phyloP scores from a whole-genome alignment of 2,329 filamentous ascomycete species.

The Trichophyton benhamiae region DNA sequence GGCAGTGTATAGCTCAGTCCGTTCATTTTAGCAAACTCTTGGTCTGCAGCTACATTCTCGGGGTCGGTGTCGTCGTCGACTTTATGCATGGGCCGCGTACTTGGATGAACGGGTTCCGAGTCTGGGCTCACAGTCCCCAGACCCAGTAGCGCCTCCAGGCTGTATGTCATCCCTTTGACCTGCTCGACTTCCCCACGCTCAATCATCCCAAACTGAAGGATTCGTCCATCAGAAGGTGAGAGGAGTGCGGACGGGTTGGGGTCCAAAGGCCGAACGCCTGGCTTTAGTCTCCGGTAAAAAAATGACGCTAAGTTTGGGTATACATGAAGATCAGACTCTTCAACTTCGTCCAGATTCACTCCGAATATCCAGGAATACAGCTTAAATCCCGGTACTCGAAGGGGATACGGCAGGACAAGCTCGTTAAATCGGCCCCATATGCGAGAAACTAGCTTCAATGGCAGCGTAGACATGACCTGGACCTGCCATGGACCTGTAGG shows the following conservation, averaged over 20 bases:
- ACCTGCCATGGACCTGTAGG: conserved; percentile 88
- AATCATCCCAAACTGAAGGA: conserved; percentile 86
- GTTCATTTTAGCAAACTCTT: conserved; percentile 89
- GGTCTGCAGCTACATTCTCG: conserved; percentile 63
- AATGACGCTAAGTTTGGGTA: conserved; percentile 93
- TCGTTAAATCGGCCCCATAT: conserved; percentile 90
- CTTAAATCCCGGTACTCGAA: conserved; percentile 80
- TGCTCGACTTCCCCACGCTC: conserved; percentile 92
- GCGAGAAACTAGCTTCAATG: conserved; percentile 78
- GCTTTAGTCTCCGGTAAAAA: conserved; percentile 91
- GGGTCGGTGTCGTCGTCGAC: conserved; percentile 31
- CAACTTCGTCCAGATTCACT: conserved; percentile 77
- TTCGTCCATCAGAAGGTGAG: conserved; percentile 77
- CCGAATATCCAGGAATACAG: conserved; percentile 84
- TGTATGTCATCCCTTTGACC: conserved; percentile 98
- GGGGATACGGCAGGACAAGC: conserved; percentile 71
- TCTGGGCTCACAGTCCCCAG: conserved; percentile 39
- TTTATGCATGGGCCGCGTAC: conserved; percentile 19
- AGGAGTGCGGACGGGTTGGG: conserved; percentile 66
- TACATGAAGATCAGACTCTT: conserved; percentile 72
- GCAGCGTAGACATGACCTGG: conserved; percentile 83
- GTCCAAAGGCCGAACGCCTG: conserved; percentile 73
- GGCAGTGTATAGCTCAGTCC: conserved; percentile 92
- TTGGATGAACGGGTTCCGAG: conserved; percentile 24
- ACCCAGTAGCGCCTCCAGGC: conserved; percentile 80